Evolutionary conservation across 2,329 filamentous ascomycete species (phyloP), one percentile per base, ranked within the genome.

Genomic region (Botrytis hyacinthi): DNA sequence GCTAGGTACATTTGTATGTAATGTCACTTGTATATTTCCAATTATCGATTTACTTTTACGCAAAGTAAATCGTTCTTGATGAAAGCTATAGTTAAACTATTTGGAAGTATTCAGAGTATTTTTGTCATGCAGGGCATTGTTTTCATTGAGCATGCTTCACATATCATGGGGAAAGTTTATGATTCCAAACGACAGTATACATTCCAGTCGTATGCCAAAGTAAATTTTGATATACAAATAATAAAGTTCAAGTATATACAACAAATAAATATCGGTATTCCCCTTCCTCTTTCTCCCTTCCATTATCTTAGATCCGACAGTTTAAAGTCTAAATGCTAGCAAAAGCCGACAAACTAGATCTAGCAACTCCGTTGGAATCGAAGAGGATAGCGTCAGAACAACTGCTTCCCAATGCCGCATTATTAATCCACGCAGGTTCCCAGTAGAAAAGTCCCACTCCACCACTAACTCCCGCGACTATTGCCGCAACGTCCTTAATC

Each of bases 341-440:
- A 76, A 91, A 89, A 1, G 88, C 88, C 48, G 83, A 82, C 78
- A 91, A 79, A 79, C 90, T 91, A 20, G 84, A 86, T 76, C 89
- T 83, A 7, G 86, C 88, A 71, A 84, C 84, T 4, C 89, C 87
- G 3, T 84, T 84, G 76, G 83, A 85, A 73, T 85, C 83, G 70
- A 92, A 89, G 85, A 92, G 85, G 62, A 89, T 83, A 81, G 91
- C 92, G 77, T 89, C 88, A 29, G 84, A 83, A 79, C 91, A 92
- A 60, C 89, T 90, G 29, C 89, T 91, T 2, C 91, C 91, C 70
- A 93, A 81, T 0, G 81, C 86, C 18, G 87, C 86, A 81, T 92
- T 93, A 60, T 89, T 84, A 75, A 93, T 84, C 90, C 90, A 93
- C 0, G 88, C 89, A 0, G 91, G 91, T 80, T 94, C 91, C 91